phyloP scores from a whole-genome alignment of 108 stramenopile genomes.

The Pseudonitzschia pungens region DNA sequence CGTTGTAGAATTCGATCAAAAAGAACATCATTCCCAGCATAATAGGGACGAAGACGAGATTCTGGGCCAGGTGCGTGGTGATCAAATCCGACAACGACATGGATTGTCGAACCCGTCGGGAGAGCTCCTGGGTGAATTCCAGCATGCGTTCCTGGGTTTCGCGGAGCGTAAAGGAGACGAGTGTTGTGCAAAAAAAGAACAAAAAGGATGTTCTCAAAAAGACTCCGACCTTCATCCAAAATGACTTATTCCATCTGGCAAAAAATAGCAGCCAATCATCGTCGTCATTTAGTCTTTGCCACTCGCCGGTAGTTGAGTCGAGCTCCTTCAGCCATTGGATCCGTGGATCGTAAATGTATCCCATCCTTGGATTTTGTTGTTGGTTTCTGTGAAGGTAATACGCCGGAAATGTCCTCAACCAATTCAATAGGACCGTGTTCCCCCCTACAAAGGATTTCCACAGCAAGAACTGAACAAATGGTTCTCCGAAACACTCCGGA shows the following conservation, averaged over 20 bases:
- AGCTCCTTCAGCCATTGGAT: slow-evolving; percentile 35
- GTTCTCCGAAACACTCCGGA: slow-evolving; percentile 73
- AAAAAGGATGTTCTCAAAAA: slow-evolving; percentile 84
- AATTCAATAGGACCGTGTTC: slow-evolving; percentile 75
- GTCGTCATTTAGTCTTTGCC: background rate
- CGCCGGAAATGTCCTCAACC: slow-evolving; percentile 42
- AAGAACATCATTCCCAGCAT: slow-evolving; percentile 95
- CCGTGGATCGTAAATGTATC: slow-evolving; percentile 43
- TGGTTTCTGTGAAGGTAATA: slow-evolving; percentile 4
- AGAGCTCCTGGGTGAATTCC: slow-evolving; percentile 85
- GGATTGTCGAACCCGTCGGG: slow-evolving; percentile 53
- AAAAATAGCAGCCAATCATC: background rate
- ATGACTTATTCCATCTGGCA: background rate
- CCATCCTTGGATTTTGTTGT: slow-evolving; percentile 24
- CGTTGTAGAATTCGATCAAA: slow-evolving; percentile 88
- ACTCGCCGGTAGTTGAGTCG: background rate
- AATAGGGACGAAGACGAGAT: slow-evolving; percentile 89
- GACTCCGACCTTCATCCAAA: slow-evolving; percentile 36
- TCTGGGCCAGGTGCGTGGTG: slow-evolving; percentile 67
- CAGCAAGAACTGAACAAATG: slow-evolving; percentile 52
- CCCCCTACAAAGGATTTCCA: slow-evolving; percentile 48
- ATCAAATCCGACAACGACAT: slow-evolving; percentile 61
- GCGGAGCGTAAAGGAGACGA: slow-evolving; percentile 87
- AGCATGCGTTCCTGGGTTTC: slow-evolving; percentile 98
- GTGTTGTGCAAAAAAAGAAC: slow-evolving; percentile 88